Evolutionary conservation across 2,329 filamentous ascomycete genomes (phyloP).

Genomic region (Diaporthe nobilis): DNA sequence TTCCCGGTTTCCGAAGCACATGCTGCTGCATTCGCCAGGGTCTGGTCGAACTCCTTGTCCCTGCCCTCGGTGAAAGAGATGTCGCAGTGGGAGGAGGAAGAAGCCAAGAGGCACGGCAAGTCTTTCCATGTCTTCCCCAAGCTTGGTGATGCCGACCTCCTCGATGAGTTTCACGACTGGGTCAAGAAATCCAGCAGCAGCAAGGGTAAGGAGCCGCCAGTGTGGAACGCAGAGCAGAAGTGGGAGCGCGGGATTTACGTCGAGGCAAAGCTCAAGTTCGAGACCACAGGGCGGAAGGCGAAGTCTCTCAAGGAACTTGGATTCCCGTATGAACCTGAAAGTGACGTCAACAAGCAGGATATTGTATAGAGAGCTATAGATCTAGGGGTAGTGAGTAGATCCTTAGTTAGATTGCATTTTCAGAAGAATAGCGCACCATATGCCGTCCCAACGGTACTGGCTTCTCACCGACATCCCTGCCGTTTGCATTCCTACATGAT

Average conservation of each 20-base stretch:
- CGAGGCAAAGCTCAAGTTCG: slow-evolving; percentile 80
- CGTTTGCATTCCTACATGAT: too few relatives aligned
- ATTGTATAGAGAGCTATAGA: slow-evolving; percentile 32
- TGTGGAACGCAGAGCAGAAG: slow-evolving; percentile 78
- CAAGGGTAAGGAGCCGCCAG: slow-evolving; percentile 75
- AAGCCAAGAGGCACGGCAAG: slow-evolving; percentile 64
- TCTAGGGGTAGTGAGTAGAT: neutral
- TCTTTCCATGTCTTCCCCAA: slow-evolving; percentile 64
- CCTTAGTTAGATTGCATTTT: neutral
- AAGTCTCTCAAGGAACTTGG: slow-evolving; percentile 80
- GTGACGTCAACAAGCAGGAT: slow-evolving; percentile 40
- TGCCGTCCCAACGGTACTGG: neutral
- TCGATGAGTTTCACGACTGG: slow-evolving; percentile 79
- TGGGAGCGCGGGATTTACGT: slow-evolving; percentile 80
- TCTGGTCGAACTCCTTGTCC: slow-evolving; percentile 79
- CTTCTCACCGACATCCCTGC: neutral
- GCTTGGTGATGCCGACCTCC: slow-evolving; percentile 76
- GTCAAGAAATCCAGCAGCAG: slow-evolving; percentile 62
- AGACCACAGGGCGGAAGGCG: slow-evolving; percentile 74
- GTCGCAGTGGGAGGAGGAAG: slow-evolving; percentile 75
- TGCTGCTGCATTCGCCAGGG: slow-evolving; percentile 80
- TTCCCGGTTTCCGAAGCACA: slow-evolving; percentile 87
- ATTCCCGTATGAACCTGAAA: slow-evolving; percentile 65
- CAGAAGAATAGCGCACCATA: neutral
- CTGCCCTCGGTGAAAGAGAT: slow-evolving; percentile 77